Base-by-base conservation (phyloP, 2,329 filamentous ascomycete genomes). In the Scedosporium apiospermum region DNA sequence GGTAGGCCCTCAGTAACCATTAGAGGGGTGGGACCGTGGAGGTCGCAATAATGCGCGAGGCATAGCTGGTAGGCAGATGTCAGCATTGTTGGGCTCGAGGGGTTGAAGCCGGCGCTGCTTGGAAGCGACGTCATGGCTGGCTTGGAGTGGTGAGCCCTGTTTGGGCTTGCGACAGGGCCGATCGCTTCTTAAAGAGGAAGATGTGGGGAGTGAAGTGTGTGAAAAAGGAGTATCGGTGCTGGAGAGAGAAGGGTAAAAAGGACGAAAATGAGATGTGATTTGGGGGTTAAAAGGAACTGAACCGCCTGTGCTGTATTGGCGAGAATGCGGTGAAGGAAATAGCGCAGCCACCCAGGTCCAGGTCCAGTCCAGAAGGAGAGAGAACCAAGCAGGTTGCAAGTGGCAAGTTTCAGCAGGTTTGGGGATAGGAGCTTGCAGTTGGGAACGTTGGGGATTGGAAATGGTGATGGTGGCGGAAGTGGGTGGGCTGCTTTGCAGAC, bases 41-140 rank as follows among this genome's bases (percentile, higher is more conserved):
- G 79, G 72, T 89, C 86, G 78, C 86, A 89, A 71, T 88, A 88
- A 72, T 88, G 86, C 69, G 86, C 86, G 68, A 89, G 79, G 72
- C 85, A 88, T 71, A 88, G 76, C 86, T 88, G 53, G 55, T 38
- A 26, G 38, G 38, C 27, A 5, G 61, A 16, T 14, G 38, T 51
- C 23, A 58, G 42, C 41, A 44, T 16, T 27, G 30, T 23, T 6
- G 18, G 10, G 34, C 18, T 21, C 10, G 34, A 38, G 34, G 34
- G 34, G 10, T 38, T 38, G 34, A 38, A 38, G 21, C 23, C 51
- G 23, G 18, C 51, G 18, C 6, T 23, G 51, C 27, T 34, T 6
- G 34, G 27, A 34, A 26, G 38, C 38, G 30, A 58, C 30, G 38
- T 21, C 38, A 41, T 42, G 57, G 27, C 57, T 58, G 57, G 16